Evolutionary conservation across 495 filamentous ascomycete species (phyloP).

Genomic region (Xylaria intraflava): DNA sequence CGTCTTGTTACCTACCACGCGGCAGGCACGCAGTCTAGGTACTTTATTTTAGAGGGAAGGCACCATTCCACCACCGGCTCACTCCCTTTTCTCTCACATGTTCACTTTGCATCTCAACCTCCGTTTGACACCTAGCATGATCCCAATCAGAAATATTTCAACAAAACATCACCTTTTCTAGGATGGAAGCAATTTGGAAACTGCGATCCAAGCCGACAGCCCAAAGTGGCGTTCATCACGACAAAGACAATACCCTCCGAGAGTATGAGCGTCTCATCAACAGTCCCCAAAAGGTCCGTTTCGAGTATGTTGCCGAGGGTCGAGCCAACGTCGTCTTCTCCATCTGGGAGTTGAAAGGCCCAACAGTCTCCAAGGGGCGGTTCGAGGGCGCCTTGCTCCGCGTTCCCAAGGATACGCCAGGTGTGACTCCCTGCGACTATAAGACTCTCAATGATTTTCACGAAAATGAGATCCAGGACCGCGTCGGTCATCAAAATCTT

Average conservation of each 20-base stretch:
- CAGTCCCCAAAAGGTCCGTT: constrained; percentile 15
- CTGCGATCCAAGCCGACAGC: not conserved
- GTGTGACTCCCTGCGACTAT: constrained; percentile 48
- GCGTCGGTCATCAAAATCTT: constrained; percentile 52
- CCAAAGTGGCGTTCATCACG: not conserved
- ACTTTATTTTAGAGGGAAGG: no score
- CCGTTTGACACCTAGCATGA: no score
- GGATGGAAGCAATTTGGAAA: not conserved
- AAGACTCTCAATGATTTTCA: constrained; percentile 52
- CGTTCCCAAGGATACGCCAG: constrained; percentile 52
- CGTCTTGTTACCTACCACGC: no score
- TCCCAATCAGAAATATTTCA: no score
- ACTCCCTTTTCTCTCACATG: no score
- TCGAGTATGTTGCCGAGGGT: constrained; percentile 49
- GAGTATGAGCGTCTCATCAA: constrained; percentile 14
- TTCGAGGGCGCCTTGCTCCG: constrained; percentile 52
- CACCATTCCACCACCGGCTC: no score
- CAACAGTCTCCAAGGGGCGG: constrained; percentile 10
- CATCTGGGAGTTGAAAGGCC: constrained; percentile 34
- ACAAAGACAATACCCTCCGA: not conserved
- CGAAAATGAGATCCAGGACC: constrained; percentile 42
- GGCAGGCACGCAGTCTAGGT: no score
- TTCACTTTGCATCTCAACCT: no score
- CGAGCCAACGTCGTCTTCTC: constrained; percentile 67
- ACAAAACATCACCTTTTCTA: no score